These are phyloP conservation scores for Huntiella savannae DNA, from an alignment of 2,329 filamentous ascomycete species.

Conservation along the genomic window DNA sequence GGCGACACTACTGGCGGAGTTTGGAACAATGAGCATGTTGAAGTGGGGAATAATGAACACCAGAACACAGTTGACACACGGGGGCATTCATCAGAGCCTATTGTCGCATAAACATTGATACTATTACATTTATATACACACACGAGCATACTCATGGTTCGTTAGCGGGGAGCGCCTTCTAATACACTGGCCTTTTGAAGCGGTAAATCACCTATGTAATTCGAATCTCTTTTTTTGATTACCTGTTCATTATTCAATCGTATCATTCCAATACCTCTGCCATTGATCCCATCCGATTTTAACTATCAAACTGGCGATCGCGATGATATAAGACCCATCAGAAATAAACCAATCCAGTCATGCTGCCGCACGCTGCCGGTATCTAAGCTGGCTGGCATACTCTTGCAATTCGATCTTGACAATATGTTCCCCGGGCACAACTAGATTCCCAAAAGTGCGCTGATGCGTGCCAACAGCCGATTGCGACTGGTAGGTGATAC, in stretches of 20 bases:
- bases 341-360: slow-evolving; percentile 6
- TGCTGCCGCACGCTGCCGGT: slow-evolving; percentile 1
- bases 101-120: slow-evolving; percentile 16
- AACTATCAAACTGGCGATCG: too few relatives aligned
- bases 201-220: too few relatives aligned
- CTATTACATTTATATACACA: too few relatives aligned
- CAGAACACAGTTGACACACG: slow-evolving; percentile 33
- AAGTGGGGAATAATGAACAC: slow-evolving; percentile 21
- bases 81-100: slow-evolving; percentile 33
- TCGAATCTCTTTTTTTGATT: neutral
- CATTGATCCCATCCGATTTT: too few relatives aligned
- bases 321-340: neutral
- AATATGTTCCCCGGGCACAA: slow-evolving; percentile 74
- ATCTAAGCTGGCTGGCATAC: slow-evolving; percentile 35
- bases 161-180: too few relatives aligned
- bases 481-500: neutral
- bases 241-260: too few relatives aligned
- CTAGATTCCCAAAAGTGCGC: slow-evolving; percentile 69
- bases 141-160: too few relatives aligned
- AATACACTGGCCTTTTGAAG: too few relatives aligned
- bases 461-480: slow-evolving; percentile 11
- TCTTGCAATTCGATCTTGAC: slow-evolving; percentile 78
- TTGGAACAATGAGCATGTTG: slow-evolving; percentile 37
- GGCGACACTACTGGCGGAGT: slow-evolving; percentile 36
- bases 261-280: too few relatives aligned